Percentiles rank a stretch among this genome's conserved stretches.
Conservation (phyloP, 768 basidiomycete species). For the Auriscalpium microsporum region DNA sequence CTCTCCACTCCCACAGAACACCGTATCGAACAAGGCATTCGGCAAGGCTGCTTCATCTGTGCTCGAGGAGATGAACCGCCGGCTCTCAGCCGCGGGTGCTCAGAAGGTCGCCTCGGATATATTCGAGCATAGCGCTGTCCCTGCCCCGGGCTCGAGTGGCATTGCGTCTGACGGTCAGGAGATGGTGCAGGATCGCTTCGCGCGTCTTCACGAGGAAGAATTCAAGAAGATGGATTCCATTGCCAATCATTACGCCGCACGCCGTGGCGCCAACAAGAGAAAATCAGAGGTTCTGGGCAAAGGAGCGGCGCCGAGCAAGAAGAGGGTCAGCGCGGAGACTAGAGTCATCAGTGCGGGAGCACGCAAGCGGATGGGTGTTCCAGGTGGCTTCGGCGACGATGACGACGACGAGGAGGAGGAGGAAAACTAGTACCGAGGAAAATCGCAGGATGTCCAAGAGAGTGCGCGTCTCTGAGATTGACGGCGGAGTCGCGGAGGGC, state of each 20-base stretch:
- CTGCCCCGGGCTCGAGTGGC: neutral
- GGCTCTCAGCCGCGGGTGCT: constrained; percentile 51
- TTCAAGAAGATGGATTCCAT: constrained; percentile 79
- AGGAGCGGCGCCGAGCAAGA: constrained; percentile 20
- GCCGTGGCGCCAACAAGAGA: constrained; percentile 29
- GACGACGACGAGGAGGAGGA: constrained; percentile 34
- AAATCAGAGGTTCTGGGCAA: constrained; percentile 46
- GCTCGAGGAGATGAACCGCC: constrained; percentile 75
- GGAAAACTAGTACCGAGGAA: constrained; percentile 23
- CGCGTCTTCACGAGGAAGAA: constrained; percentile 52
- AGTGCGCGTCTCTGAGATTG: constrained; percentile 29
- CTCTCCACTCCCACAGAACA: constrained; percentile 59
- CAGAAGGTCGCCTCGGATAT: constrained; percentile 38
- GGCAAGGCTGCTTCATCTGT: constrained; percentile 57
- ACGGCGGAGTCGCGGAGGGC: constrained; percentile 25
- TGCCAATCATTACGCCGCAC: constrained; percentile 41
- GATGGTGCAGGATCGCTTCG: constrained; percentile 31
- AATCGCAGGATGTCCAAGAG: constrained; percentile 38
- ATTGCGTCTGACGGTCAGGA: constrained; percentile 1
- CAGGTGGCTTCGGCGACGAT: constrained; percentile 52
- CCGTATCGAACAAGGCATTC: constrained; percentile 59
- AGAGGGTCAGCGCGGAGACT: constrained; percentile 27
- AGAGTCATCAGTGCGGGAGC: constrained; percentile 41
- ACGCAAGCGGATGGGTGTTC: constrained; percentile 34
- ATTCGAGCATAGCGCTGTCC: constrained; percentile 24